These are phyloP conservation scores for Magnaporthales sp. DNA, from an alignment of 2,329 filamentous ascomycete genomes.

Conservation along the genomic window DNA sequence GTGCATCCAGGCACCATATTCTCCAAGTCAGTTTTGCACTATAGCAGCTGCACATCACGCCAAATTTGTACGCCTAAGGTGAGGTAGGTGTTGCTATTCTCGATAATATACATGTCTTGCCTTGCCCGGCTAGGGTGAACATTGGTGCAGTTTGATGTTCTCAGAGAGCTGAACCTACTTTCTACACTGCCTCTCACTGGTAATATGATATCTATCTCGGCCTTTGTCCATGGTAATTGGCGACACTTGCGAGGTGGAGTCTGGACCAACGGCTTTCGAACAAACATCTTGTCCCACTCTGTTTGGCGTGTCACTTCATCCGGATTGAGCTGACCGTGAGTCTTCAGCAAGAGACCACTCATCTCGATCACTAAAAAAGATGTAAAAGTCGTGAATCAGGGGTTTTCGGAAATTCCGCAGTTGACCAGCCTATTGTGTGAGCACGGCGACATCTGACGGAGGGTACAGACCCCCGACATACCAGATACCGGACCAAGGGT, in stretches of 20 bases:
- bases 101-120: constrained; percentile 64
- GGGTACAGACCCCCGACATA: constrained; percentile 55
- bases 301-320: constrained; percentile 7
- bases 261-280: constrained; percentile 24
- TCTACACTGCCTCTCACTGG: constrained; percentile 60
- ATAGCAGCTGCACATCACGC: constrained; percentile 36
- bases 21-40: constrained; percentile 36
- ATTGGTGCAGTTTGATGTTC: constrained; percentile 58
- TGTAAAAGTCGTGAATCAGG: constrained; percentile 42
- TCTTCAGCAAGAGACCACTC: constrained; percentile 38
- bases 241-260: constrained; percentile 55
- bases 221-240: constrained; percentile 74
- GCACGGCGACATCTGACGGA: constrained; percentile 55
- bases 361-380: constrained; percentile 58
- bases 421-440: constrained; percentile 59
- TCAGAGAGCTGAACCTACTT: constrained; percentile 55
- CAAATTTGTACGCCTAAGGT: constrained; percentile 50
- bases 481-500: constrained; percentile 54
- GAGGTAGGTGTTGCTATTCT: constrained; percentile 50
- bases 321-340: constrained; percentile 20
- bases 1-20: constrained; percentile 43
- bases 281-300: constrained; percentile 25
- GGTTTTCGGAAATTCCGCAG: constrained; percentile 37
- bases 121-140: constrained; percentile 58
- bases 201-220: constrained; percentile 60